Conservation (phyloP, 768 basidiomycete species). For the Boletus sp. region DNA sequence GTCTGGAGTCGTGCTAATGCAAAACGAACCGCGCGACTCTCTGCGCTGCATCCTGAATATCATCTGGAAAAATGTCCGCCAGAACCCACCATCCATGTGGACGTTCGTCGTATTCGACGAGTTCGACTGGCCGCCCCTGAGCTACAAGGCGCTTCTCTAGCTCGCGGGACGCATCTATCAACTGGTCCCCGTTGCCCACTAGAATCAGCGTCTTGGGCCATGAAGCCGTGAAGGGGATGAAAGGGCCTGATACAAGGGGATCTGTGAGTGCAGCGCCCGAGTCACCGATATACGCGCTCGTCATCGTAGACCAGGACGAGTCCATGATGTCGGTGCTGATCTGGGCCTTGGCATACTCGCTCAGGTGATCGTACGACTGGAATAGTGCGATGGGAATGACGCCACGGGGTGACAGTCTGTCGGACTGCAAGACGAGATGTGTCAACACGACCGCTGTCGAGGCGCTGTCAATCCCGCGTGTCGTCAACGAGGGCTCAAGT, state of each 20-base stretch:
- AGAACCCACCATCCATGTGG: slow-evolving; percentile 26
- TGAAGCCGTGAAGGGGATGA: slow-evolving; percentile 9
- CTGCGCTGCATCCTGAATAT: slow-evolving; percentile 7
- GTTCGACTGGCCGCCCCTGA: slow-evolving; percentile 6
- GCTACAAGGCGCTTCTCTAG: slow-evolving; percentile 5
- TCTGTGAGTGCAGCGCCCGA: slow-evolving; percentile 6
- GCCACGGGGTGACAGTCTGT: slow-evolving; percentile 45
- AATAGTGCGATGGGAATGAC: slow-evolving; percentile 55
- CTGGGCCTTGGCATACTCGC: slow-evolving; percentile 1
- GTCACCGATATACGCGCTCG: slow-evolving; percentile 8
- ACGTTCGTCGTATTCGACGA: slow-evolving; percentile 23
- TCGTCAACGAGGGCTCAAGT: too few species aligned
- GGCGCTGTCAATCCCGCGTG: background rate
- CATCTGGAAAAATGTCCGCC: slow-evolving; percentile 12
- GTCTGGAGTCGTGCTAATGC: background rate
- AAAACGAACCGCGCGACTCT: slow-evolving; percentile 12
- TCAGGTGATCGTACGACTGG: background rate
- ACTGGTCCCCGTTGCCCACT: slow-evolving; percentile 15
- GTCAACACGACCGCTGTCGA: slow-evolving; percentile 20
- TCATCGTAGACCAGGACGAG: fast-evolving
- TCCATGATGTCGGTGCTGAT: background rate
- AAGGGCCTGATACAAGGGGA: slow-evolving; percentile 18
- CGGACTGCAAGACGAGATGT: slow-evolving; percentile 49
- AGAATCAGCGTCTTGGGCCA: slow-evolving; percentile 26
- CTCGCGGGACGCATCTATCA: slow-evolving; percentile 10